A percentile compares a stretch with the other conserved stretches of the same genome.
Evolutionary conservation across 805 yeast species (phyloP).

Genomic region (Starmerella bombicola): DNA sequence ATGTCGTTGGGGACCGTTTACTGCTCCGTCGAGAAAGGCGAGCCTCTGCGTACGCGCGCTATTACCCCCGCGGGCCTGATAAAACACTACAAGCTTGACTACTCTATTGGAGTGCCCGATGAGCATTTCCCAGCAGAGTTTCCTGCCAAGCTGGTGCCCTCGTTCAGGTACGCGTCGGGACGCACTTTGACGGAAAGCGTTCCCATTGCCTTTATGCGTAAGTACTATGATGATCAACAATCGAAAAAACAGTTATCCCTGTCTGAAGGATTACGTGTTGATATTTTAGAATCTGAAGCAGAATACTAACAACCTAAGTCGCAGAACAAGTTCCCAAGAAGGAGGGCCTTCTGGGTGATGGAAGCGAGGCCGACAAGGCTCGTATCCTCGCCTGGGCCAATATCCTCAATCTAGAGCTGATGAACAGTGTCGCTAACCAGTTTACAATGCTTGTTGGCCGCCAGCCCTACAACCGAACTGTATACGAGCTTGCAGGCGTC

Average conservation of each 20-base stretch:
- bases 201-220: slow-evolving; percentile 47
- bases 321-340: slow-evolving; percentile 23
- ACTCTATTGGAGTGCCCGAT: slow-evolving; percentile 36
- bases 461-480: slow-evolving; percentile 66
- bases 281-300: slow-evolving; percentile 20
- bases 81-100: slow-evolving; percentile 47
- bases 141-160: slow-evolving; percentile 20
- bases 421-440: slow-evolving; percentile 37
- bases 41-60: slow-evolving; percentile 21
- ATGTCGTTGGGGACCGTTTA: slow-evolving; percentile 22
- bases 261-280: slow-evolving; percentile 31
- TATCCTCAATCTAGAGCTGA: slow-evolving; percentile 55
- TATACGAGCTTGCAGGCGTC: slow-evolving; percentile 38
- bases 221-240: slow-evolving; percentile 30
- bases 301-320: slow-evolving; percentile 19
- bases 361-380: slow-evolving; percentile 31
- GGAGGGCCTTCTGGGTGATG: slow-evolving; percentile 50
- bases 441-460: slow-evolving; percentile 53
- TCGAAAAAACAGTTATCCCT: slow-evolving; percentile 33
- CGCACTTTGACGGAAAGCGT: slow-evolving; percentile 49
- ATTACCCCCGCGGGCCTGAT: slow-evolving; percentile 26
- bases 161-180: slow-evolving; percentile 39
- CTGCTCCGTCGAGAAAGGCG: slow-evolving; percentile 14
- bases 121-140: slow-evolving; percentile 37
- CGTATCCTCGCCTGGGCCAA: slow-evolving; percentile 67